Evolutionary conservation across 192 early-diverging fungal genomes (phyloP), one percentile per base, ranked within the genome.

Genomic region (Phycomyces blakesleeanus): DNA sequence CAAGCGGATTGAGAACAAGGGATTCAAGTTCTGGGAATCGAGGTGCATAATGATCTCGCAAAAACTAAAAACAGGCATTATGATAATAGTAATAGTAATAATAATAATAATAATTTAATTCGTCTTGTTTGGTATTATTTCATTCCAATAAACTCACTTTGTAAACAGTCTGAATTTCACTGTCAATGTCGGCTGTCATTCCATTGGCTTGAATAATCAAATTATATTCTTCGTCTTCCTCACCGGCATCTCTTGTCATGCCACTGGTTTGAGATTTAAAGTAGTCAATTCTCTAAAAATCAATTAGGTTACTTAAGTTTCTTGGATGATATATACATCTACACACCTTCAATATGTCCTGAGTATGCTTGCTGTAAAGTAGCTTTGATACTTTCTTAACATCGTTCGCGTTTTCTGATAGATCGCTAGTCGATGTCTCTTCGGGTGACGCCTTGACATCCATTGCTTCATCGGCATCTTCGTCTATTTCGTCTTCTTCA

Each of bases 21-120:
- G 86, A 83, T 74, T 95, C 94, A 6, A 99, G 81, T 69, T 97
- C 97, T 0, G 95, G 93, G 64, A 99, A 97, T 34, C 87, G 85
- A 49, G 81, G 68, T 27, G 85, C 88, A 75, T 96, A 99, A 57
- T 92, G 90, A 73, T 99, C 95, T n/a, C 86, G 57, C 53, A 96
- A 87, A 69, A 86, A 94, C 88, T 93, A 69, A 18, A 27, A 39
- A 51, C 37, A 9, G n/a, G n/a, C n/a, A n/a, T n/a, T n/a, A 22
- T 51, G 18, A 4, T 51, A 3, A 27, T 34, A 21, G 15, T 51
- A n/a, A n/a, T n/a, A n/a, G n/a, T 27, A 39, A 51, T 44, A 9
- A 22, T 51, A 25, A 4, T 51, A 3, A 27, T 34, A 21, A 20
- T 51, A n/a, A n/a, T n/a, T n/a, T n/a, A n/a, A n/a, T n/a, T n/a